phyloP scores from a whole-genome alignment of 1,284 basidiomycete species.

The Mycena sp. region DNA sequence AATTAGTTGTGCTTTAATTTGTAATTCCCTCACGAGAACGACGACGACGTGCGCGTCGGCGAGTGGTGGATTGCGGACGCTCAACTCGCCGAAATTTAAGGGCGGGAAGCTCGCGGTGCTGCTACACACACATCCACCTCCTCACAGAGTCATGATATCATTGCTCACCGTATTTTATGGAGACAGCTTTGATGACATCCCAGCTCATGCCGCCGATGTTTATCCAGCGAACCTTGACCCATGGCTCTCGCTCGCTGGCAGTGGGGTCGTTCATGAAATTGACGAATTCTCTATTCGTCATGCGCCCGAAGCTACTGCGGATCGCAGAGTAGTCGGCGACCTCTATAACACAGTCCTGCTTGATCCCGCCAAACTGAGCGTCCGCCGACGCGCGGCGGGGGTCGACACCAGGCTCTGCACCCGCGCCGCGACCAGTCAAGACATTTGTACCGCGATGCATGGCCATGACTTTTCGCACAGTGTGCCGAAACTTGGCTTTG shows the following conservation, averaged over 20 bases:
- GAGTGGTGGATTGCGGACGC: too few relatives aligned
- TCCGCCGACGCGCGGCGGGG: slow-evolving; percentile 58
- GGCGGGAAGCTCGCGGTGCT: too few relatives aligned
- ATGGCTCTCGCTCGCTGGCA: slow-evolving; percentile 54
- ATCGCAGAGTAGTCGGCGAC: slow-evolving; percentile 68
- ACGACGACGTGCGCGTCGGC: too few relatives aligned
- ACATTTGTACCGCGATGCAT: slow-evolving; percentile 53
- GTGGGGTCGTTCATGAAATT: slow-evolving; percentile 53
- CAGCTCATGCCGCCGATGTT: slow-evolving; percentile 76
- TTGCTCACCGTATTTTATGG: slow-evolving; percentile 70
- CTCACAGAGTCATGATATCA: too few relatives aligned
- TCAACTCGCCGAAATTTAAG: too few relatives aligned
- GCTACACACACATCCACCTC: too few relatives aligned
- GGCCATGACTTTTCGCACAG: slow-evolving; percentile 59
- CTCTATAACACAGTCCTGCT: slow-evolving; percentile 68
- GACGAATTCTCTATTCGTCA: slow-evolving; percentile 66
- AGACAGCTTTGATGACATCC: slow-evolving; percentile 72
- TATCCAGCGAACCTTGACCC: slow-evolving; percentile 74
- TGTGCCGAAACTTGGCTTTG: slow-evolving; percentile 50
- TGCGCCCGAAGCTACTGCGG: slow-evolving; percentile 58
- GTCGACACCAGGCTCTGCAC: slow-evolving; percentile 73
- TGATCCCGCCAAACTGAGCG: slow-evolving; percentile 60
- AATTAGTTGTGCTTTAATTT: neutral
- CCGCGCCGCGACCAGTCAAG: slow-evolving; percentile 49
- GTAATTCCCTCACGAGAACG: neutral